Conservation (phyloP, 495 filamentous ascomycete genomes). For the Penicilliopsis zonata region DNA sequence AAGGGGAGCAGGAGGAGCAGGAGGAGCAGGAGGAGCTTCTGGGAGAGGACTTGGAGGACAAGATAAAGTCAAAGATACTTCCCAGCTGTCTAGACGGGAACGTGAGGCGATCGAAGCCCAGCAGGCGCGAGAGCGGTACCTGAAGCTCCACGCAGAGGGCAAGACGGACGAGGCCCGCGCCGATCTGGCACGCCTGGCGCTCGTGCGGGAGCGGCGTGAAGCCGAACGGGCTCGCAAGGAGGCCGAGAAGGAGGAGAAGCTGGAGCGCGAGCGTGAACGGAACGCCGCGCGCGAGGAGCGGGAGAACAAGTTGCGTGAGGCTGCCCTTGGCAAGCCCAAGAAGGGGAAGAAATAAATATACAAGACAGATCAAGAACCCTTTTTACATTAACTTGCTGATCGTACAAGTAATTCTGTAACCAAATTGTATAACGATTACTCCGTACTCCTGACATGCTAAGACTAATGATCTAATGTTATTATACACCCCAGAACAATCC, state of each 20-base stretch:
- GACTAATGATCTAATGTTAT: conserved; percentile 3
- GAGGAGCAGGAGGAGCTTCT: conserved; percentile 4
- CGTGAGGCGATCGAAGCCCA: conserved; percentile 80
- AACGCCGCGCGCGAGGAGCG: conserved; percentile 18
- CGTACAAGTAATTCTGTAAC: too few relatives aligned
- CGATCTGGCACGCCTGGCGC: conserved; percentile 71
- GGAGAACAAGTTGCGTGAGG: conserved; percentile 22
- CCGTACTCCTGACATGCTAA: not conserved
- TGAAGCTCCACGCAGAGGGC: conserved; percentile 88
- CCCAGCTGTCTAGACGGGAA: conserved; percentile 67
- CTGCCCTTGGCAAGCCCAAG: conserved; percentile 20
- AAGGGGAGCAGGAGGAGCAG: conserved; percentile 18
- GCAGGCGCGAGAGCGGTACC: conserved; percentile 79
- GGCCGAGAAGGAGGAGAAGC: conserved; percentile 68
- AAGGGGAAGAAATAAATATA: conserved; percentile 9
- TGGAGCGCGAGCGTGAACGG: conserved; percentile 41
- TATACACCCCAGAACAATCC: conserved; percentile 37
- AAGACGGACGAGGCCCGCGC: conserved; percentile 94
- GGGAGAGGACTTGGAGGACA: too few relatives aligned
- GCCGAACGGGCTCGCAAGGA: conserved; percentile 69
- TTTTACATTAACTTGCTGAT: too few relatives aligned
- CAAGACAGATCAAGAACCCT: too few relatives aligned
- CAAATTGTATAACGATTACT: not conserved
- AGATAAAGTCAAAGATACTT: conserved; percentile 12
- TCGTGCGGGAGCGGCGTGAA: conserved; percentile 78